Conservation (phyloP, 1,139 yeast species). For the Diutina rugosa region DNA sequence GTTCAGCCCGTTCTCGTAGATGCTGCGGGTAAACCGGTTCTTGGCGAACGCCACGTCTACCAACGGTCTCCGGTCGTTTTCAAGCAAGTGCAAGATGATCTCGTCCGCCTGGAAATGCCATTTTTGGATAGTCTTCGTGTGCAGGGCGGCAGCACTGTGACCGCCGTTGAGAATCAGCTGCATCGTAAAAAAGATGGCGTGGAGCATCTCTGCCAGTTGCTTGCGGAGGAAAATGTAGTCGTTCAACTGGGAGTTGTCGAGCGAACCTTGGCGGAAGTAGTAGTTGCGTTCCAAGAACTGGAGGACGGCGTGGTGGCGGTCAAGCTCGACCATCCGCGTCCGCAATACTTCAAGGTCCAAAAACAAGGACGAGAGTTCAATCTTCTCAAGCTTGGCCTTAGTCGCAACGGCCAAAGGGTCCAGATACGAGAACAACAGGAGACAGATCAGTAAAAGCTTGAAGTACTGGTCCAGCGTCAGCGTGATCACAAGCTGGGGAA, state of each 20-base stretch:
- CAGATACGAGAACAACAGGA: constrained; percentile 24
- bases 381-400: constrained; percentile 23
- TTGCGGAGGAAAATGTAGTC: constrained; percentile 17
- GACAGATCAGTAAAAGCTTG: constrained; percentile 22
- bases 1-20: constrained; percentile 1
- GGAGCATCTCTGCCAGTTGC: constrained; percentile 16
- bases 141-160: background rate
- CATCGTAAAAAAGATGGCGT: constrained; percentile 26
- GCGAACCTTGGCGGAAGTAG: constrained; percentile 17
- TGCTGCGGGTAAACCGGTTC: background rate
- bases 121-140: constrained; percentile 4
- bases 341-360: constrained; percentile 22
- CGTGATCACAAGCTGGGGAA: constrained; percentile 25
- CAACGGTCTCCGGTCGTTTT: constrained; percentile 8
- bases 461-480: constrained; percentile 33
- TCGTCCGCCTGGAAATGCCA: constrained; percentile 5
- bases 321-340: constrained; percentile 16
- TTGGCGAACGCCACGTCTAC: background rate
- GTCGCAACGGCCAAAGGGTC: constrained; percentile 28
- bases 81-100: constrained; percentile 20
- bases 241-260: constrained; percentile 25
- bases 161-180: constrained; percentile 29
- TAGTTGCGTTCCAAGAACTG: constrained; percentile 19
- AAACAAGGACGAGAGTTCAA: constrained; percentile 30
- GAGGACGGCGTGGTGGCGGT: constrained; percentile 14